Evolutionary conservation across 2,329 filamentous ascomycete species (phyloP).

Genomic region (Fusarium brachygibbosum): DNA sequence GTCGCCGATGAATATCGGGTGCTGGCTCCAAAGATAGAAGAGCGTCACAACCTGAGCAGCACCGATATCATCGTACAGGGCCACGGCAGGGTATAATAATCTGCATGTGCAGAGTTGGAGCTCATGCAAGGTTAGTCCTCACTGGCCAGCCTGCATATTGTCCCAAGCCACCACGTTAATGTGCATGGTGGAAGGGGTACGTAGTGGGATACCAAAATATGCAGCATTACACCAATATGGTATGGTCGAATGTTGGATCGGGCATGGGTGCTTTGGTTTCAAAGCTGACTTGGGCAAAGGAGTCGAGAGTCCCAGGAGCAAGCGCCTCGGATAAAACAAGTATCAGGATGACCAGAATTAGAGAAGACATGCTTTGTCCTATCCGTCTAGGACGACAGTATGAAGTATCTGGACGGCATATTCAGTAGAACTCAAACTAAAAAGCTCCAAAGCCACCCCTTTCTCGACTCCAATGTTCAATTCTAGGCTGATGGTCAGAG

Average conservation of each 20-base stretch:
- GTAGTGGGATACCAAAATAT: slow-evolving; percentile 33
- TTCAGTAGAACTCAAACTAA: neutral
- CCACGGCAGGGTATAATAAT: slow-evolving; percentile 25
- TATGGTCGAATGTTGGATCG: slow-evolving; percentile 28
- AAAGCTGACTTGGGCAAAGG: slow-evolving; percentile 21
- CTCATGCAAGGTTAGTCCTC: slow-evolving; percentile 7
- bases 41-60: slow-evolving; percentile 28
- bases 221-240: slow-evolving; percentile 38
- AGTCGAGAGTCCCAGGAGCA: slow-evolving; percentile 30
- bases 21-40: slow-evolving; percentile 11
- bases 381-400: neutral
- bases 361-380: slow-evolving; percentile 5
- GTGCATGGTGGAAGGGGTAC: slow-evolving; percentile 21
- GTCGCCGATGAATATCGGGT: slow-evolving; percentile 22
- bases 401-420: neutral
- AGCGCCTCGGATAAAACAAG: slow-evolving; percentile 1
- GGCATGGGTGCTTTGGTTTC: slow-evolving; percentile 24
- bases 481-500: neutral
- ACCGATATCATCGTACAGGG: slow-evolving; percentile 39
- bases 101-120: slow-evolving; percentile 29
- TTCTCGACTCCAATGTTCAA: neutral
- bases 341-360: slow-evolving; percentile 30
- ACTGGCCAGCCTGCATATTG: slow-evolving; percentile 25
- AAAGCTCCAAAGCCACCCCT: neutral
- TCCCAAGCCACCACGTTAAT: slow-evolving; percentile 16